Base-by-base conservation (phyloP, 345 rosid genomes). In the Populus nigra region DNA sequence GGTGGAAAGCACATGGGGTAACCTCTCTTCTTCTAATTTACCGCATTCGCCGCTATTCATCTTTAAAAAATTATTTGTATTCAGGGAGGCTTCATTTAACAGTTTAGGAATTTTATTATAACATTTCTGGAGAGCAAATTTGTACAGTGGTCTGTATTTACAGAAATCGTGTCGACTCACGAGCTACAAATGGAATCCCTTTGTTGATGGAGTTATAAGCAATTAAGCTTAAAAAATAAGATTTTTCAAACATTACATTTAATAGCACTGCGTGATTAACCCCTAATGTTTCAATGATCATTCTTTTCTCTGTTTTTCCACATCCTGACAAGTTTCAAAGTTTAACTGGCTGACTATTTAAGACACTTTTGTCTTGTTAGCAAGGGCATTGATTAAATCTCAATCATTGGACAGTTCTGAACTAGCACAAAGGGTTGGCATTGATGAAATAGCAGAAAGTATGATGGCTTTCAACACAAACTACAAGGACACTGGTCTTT, bases 1-100 rank as follows among this genome's bases (percentile, higher is more conserved):
- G 98, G 98, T 62, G 99, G 99, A 83, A 96, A 94, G 83, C 99
- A 96, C 88, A 91, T 91, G 98, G 99, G 99, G 99, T 96, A 80
- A 88, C 91, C 77, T 77, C 79, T 38, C 18, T 2, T 67, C 22
- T 29, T 17, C 27, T 49, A 12, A 22, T 22, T 22, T 39, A 10
- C 57, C 63, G 7, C 23, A 9, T 62, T 22, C 18, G 17, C n/a
- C 31, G 4, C 36, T 1, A 15, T 9, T 23, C 53, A 36, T 41
- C 49, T 22, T 22, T 22, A 25, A 13, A 67, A 6, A 39, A 12
- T 22, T 69, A 4, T 69, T 67, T 41, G 11, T 38, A 11, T n/a
- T 11, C 9, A 5, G 53, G 36, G 22, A 65, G 4, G 11, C 22
- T 65, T 29, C 36, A 65, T 29, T 65, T 29, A 65, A 1, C 23